Percentiles rank a stretch among this genome's conserved stretches.
Evolutionary conservation across 371 early-diverging fungal genomes (phyloP).

Genomic region (Paraphysoderma sedebokerense): DNA sequence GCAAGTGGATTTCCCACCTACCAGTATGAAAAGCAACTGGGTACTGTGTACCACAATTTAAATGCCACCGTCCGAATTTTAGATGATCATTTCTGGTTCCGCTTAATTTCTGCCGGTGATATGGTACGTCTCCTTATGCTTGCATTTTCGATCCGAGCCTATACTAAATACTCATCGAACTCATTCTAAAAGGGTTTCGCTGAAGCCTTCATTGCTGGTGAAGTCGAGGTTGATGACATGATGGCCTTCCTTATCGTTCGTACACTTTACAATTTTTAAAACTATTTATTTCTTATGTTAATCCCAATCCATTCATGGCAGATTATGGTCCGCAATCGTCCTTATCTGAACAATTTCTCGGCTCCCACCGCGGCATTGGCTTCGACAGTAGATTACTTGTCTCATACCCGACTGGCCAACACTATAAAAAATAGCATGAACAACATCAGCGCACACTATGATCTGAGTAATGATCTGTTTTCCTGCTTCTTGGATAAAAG

Average conservation of each 20-base stretch:
- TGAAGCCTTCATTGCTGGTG: slow-evolving; percentile 44
- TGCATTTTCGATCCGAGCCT: not conserved
- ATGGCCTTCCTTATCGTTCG: slow-evolving; percentile 25
- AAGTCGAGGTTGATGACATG: slow-evolving; percentile 26
- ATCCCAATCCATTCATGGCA: no score
- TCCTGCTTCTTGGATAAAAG: slow-evolving; percentile 35
- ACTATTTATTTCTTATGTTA: no score
- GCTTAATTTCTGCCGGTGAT: slow-evolving; percentile 24
- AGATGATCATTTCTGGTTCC: slow-evolving; percentile 30
- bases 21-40: no score
- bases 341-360: slow-evolving; percentile 12
- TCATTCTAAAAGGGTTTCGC: slow-evolving; percentile 27
- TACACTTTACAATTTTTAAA: not conserved
- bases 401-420: slow-evolving; percentile 28
- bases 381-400: slow-evolving; percentile 12
- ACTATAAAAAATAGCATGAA: slow-evolving; percentile 23
- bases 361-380: slow-evolving; percentile 11
- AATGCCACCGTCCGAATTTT: slow-evolving; percentile 17
- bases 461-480: slow-evolving; percentile 54
- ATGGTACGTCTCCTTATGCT: slow-evolving; percentile 14
- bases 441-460: slow-evolving; percentile 52
- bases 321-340: slow-evolving; percentile 26
- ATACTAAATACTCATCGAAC: not conserved
- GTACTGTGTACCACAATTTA: slow-evolving; percentile 5
- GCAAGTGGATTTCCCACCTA: no score